These are phyloP conservation scores for Rhypophila decipiens DNA, from an alignment of 495 filamentous ascomycete genomes.

Conservation along the genomic window DNA sequence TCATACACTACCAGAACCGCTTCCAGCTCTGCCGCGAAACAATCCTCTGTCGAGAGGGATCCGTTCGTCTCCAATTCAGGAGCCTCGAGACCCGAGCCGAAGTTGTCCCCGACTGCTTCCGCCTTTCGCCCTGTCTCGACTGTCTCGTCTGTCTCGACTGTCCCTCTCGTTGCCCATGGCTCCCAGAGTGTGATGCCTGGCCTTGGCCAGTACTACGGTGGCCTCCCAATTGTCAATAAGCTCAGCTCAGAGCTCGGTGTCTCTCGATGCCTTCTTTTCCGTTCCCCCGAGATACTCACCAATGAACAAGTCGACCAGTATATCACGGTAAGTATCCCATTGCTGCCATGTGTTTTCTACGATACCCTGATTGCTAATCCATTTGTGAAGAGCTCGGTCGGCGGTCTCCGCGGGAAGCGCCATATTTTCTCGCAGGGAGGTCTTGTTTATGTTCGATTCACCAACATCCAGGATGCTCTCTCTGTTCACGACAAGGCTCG, in stretches of 20 bases:
- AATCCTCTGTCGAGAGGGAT: constrained; percentile 27
- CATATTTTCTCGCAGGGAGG: constrained; percentile 18
- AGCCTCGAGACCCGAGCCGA: constrained; percentile 28
- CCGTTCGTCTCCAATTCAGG: constrained; percentile 32
- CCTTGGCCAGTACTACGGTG: constrained; percentile 3
- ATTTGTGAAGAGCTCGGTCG: too few species aligned
- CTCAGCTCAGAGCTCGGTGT: constrained; percentile 33
- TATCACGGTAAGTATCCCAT: constrained; percentile 34
- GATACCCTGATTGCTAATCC: too few species aligned
- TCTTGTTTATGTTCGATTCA: constrained; percentile 49
- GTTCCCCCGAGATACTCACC: constrained; percentile 20
- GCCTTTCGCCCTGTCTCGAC: constrained; percentile 36
- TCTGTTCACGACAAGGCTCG: constrained; percentile 40
- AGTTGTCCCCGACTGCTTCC: constrained; percentile 45
- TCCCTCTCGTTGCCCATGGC: constrained; percentile 21
- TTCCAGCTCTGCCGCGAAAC: constrained; percentile 10
- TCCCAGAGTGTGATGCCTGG: constrained; percentile 12
- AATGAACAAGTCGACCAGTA: constrained; percentile 26
- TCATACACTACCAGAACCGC: constrained; percentile 10
- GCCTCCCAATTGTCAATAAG: too few species aligned
- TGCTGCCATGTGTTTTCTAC: too few species aligned
- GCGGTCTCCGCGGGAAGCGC: constrained; percentile 24
- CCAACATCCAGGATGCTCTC: constrained; percentile 52
- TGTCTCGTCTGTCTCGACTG: too few species aligned
- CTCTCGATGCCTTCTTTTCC: constrained; percentile 34